Conservation (phyloP, 208 protist species). For the Leishmania lainsoni region DNA sequence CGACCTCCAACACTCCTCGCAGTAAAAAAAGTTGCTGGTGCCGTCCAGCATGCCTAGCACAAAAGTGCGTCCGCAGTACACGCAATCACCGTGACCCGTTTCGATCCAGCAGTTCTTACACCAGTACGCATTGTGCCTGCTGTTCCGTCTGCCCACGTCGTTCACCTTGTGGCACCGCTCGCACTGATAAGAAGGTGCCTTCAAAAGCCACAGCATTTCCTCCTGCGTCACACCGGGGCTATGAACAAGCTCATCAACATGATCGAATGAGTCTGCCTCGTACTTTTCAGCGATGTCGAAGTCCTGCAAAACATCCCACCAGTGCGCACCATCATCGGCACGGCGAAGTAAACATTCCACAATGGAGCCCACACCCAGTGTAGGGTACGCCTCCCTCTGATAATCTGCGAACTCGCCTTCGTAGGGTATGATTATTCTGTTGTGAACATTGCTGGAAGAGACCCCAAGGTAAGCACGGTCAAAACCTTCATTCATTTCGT, state of each 20-base stretch:
- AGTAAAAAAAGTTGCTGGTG: slow-evolving; percentile 76
- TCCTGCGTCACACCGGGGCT: slow-evolving; percentile 60
- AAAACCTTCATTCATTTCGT: slow-evolving; percentile 40
- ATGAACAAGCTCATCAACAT: slow-evolving; percentile 74
- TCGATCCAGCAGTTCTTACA: slow-evolving; percentile 83
- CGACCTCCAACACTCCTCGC: slow-evolving; percentile 75
- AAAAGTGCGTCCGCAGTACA: slow-evolving; percentile 71
- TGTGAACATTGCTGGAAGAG: slow-evolving; percentile 32
- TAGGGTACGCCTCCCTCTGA: slow-evolving; percentile 46
- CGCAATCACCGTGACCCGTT: slow-evolving; percentile 83
- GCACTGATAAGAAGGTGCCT: slow-evolving; percentile 66
- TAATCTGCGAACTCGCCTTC: slow-evolving; percentile 77
- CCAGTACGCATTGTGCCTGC: slow-evolving; percentile 68
- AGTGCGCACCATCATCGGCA: slow-evolving; percentile 77
- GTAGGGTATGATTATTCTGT: slow-evolving; percentile 48
- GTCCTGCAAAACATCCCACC: slow-evolving; percentile 81
- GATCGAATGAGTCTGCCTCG: slow-evolving; percentile 35
- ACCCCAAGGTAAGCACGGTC: slow-evolving; percentile 48
- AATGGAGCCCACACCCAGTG: slow-evolving; percentile 42
- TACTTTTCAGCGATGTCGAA: slow-evolving; percentile 33
- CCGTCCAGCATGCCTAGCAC: slow-evolving; percentile 65
- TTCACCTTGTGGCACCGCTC: slow-evolving; percentile 76
- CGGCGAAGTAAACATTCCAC: slow-evolving; percentile 71
- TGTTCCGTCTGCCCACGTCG: slow-evolving; percentile 65
- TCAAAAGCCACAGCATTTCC: slow-evolving; percentile 81